A percentile compares a stretch with the other conserved stretches of the same genome.
Evolutionary conservation across 1,284 basidiomycete species (phyloP).

Genomic region (Coriolopsis trogii): DNA sequence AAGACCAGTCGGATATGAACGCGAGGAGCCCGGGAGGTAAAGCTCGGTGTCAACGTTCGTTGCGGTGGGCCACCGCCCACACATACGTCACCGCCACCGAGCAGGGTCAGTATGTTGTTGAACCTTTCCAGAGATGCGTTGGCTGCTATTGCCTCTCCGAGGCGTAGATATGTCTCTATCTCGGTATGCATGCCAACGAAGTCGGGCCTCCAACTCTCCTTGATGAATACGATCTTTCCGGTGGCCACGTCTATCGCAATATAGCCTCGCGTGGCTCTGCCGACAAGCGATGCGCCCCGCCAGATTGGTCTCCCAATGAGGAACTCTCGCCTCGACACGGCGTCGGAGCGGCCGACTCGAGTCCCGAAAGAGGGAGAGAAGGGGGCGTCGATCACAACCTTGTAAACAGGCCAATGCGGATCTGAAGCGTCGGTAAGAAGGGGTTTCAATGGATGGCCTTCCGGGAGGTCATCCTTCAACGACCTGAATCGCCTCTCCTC

Average conservation of each 20-base stretch:
- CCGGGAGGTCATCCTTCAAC: background rate
- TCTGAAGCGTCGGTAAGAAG: background rate
- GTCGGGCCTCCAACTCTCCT: background rate
- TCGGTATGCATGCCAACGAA: background rate
- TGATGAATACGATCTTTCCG: background rate
- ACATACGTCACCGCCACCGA: slow-evolving; percentile 5
- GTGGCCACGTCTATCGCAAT: background rate
- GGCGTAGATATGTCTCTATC: background rate
- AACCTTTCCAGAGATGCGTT: background rate
- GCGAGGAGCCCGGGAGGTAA: background rate
- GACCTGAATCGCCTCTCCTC: background rate
- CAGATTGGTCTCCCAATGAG: background rate
- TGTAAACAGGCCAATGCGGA: background rate
- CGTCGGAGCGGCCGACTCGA: background rate
- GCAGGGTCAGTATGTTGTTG: slow-evolving; percentile 3
- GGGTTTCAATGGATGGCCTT: background rate
- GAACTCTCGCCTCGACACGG: background rate
- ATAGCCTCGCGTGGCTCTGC: background rate
- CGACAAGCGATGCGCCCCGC: background rate
- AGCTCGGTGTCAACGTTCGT: background rate
- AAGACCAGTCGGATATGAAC: slow-evolving; percentile 9
- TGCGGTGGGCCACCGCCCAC: background rate
- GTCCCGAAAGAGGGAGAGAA: background rate
- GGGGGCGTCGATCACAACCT: background rate
- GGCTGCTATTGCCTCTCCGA: background rate